Evolutionary conservation across 148 eudicot genomes (phyloP), one percentile per base, ranked within the genome.

Genomic region (Rhododendron simsii): DNA sequence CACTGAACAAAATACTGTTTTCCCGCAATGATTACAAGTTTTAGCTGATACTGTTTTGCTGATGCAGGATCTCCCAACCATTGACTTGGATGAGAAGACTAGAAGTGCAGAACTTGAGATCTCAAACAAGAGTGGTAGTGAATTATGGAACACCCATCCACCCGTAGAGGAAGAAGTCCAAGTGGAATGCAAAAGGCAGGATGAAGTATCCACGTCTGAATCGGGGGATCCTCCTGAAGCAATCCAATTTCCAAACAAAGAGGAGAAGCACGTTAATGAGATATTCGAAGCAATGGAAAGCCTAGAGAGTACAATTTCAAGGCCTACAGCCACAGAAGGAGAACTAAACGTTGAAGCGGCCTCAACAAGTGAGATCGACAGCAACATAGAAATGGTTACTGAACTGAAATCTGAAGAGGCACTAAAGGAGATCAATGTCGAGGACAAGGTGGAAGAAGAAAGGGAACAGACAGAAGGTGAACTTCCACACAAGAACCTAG

Each of bases 321-420:
- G 86, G 57, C 85, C 39, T 39, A 84, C 71, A 2, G 28, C 84
- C 33, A 45, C 67, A 12, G 88, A 83, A 86, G 84, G 61, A 41
- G 55, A 23, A 28, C 26, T 73, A 21, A 48, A 16, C 39, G 39
- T 26, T 8, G 67, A 28, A 71, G 41, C 0, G 41, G 39, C 63
- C 69, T 35, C 28, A 30, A 7, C 87, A 83, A 78, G 81, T 47
- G 20, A 28, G 65, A 7, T 63, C 21, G 74, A 77, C 47, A 87
- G 44, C 74, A 79, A 83, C n/a, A 2, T 8, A 44, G 78, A 50
- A 86, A 82, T 83, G 15, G 33, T 51, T 79, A 16, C 41, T 44
- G 69, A 69, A 30, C 8, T 69, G 12, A 77, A 73, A 45, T 53
- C 77, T 41, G 84, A 86, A 59, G 84, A 77, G 59, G 81, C 47